Base-by-base conservation (phyloP, 2,329 filamentous ascomycete species). In the Lecanicillium sp. region DNA sequence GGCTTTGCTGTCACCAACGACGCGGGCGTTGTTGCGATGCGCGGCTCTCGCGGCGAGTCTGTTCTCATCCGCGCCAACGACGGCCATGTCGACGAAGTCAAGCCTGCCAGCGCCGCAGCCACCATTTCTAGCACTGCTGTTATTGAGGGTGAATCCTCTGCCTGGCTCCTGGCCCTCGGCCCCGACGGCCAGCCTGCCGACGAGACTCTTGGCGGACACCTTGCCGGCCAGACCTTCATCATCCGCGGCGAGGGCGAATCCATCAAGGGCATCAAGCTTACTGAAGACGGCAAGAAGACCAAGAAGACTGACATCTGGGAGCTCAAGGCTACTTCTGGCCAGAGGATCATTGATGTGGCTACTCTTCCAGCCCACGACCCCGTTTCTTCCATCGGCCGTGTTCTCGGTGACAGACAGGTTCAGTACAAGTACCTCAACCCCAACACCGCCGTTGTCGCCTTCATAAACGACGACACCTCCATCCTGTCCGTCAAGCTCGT, bases 361-460 rank as follows among this genome's bases (percentile, higher is more conserved):
- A 75, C 83, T 15, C 78, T 84, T 40, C 83, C 88, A 9, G 62
- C 77, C 2, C 85, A 91, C 54, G 90, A 98, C 57, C 89, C 89
- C 0, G 83, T 97, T 40, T 91, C 93, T 3, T 97, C 93, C 1
- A 95, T 98, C 57, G 93, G 93, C 9, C 89, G 88, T 51, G 93
- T 97, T 2, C 78, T 98, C 19, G 90, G 90, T 21, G 86, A 98
- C 60, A 81, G 93, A 36, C 84, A 83, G n/a, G 93, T 98, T 40
- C 79, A 91, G 54, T 98, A 98, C 79, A 98, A 98, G 69, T 97
- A 97, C 63, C 71, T 98, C 33, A 95, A 94, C 68, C 82, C 87
- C 0, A 96, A 95, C 66, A 78, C 88, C 6, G 74, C 90, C 2
- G 76, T 97, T 1, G 74, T 95, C 38, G 87, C 86, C 2, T 75